Evolutionary conservation across 805 yeast species (phyloP).

Genomic region (Ogataea nitratoaversa): DNA sequence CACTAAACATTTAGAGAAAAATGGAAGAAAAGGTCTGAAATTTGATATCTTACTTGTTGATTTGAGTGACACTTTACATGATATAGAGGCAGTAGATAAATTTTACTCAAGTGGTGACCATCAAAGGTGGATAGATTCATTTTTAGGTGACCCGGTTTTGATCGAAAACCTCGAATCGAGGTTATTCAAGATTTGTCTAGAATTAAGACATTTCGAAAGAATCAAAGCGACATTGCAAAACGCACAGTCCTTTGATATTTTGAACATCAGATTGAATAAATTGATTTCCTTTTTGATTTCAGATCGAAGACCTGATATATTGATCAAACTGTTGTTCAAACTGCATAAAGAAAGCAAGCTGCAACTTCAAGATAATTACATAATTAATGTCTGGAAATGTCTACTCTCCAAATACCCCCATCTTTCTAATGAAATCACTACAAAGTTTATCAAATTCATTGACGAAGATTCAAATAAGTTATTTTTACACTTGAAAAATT

Average conservation of each 20-base stretch:
- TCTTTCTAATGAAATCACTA: conserved; percentile 14
- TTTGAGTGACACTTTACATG: conserved; percentile 5
- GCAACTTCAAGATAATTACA: conserved; percentile 15
- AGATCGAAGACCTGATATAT: conserved; percentile 17
- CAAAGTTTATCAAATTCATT: conserved; percentile 7
- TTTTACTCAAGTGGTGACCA: conserved; percentile 13
- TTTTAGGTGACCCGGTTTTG: conserved; percentile 7
- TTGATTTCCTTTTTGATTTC: conserved; percentile 15
- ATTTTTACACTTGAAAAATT: conserved; percentile 4
- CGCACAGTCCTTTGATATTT: conserved; percentile 5
- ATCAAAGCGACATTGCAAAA: conserved; percentile 8
- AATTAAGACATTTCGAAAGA: conserved; percentile 11
- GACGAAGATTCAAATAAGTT: conserved; percentile 1
- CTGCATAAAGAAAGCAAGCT: conserved; percentile 23
- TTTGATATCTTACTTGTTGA: conserved; percentile 17
- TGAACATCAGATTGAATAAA: conserved; percentile 7
- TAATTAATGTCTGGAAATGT: conserved; percentile 19
- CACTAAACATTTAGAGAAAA: conserved; percentile 8
- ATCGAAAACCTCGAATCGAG: conserved; percentile 6
- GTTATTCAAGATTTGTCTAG: conserved; percentile 17
- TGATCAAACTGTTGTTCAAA: conserved; percentile 20
- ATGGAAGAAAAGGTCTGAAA: conserved; percentile 8
- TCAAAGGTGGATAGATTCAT: conserved; percentile 10
- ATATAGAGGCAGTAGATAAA: conserved; percentile 8
- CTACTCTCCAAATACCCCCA: conserved; percentile 19